Conservation (phyloP, 2,329 filamentous ascomycete genomes). For the Fusarium pininemorale region DNA sequence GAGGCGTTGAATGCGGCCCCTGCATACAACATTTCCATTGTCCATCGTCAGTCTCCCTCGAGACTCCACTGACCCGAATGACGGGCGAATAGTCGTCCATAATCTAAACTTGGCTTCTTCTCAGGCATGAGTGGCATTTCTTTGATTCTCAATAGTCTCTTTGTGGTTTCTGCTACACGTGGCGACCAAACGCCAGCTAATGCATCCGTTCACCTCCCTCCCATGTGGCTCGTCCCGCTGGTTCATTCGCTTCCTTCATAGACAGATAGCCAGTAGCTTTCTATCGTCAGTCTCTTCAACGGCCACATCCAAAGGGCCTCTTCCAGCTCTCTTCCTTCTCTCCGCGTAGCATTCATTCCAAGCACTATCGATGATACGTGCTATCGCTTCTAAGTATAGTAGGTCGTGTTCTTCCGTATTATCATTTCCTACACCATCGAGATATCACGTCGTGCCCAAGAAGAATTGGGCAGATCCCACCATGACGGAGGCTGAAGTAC, state of each 20-base stretch:
- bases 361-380: conserved; percentile 18
- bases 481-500: conserved; percentile 22
- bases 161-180: conserved; percentile 43
- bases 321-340: conserved; percentile 20
- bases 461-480: conserved; percentile 29
- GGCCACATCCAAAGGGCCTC: conserved; percentile 30
- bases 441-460: conserved; percentile 32
- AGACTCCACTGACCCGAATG: background rate
- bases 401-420: conserved; percentile 33
- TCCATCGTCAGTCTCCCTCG: background rate
- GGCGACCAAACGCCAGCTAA: conserved; percentile 37
- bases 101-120: background rate
- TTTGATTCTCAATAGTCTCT: conserved; percentile 43
- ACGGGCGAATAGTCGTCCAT: background rate
- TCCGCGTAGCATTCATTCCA: conserved; percentile 21
- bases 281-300: conserved; percentile 19
- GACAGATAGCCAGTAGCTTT: conserved; percentile 10
- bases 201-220: conserved; percentile 34
- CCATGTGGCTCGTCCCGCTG: conserved; percentile 32
- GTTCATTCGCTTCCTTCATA: conserved; percentile 34
- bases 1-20: background rate
- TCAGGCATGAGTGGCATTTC: conserved; percentile 36
- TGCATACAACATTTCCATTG: background rate
- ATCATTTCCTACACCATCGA: conserved; percentile 30
- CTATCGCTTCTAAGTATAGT: conserved; percentile 40